Base-by-base conservation (phyloP, 306 rosid genomes). In the Sindora glabra region DNA sequence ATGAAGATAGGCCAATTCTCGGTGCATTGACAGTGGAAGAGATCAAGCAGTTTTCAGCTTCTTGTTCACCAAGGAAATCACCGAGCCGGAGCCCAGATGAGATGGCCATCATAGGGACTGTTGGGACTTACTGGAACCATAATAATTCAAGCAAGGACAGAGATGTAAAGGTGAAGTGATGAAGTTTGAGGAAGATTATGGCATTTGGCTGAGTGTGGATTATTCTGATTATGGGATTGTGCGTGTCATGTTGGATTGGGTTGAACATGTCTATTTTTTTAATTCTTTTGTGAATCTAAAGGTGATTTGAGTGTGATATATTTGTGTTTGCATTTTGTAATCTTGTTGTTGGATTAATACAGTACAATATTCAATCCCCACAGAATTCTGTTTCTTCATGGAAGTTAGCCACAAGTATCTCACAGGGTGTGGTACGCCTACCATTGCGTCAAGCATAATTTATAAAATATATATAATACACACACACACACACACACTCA, bases 21-120 rank as follows among this genome's bases (percentile, higher is more conserved):
- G 95, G 96, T 6, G 96, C 96, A 49, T 68, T 91, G 19, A 91
- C 92, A 1, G 45, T 87, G 27, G 96, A 91, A 56, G 96, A 91
- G 77, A 47, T 91, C 54, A 83, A 80, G 46, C 86, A 87, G 53
- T 83, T 83, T 54, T 79, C 95, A 9, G 75, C 86, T 58, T 54
- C 91, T 59, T 74, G 81, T 32, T 81, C 96, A 2, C 89, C 95
- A 8, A 78, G 80, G 78, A 85, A 77, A 74, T 87, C 91, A 0
- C 97, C 94, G 0, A 63, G 79, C 68, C 27, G 67, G 67, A 83
- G 89, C 69, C 89, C 87, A 0, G 81, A 87, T 48, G 95, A 87
- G 66, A 85, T 79, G 77, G 79, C 97, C 18, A 85, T 91, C 45
- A 81, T 87, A 26, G 96, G 96, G 48, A 77, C 86, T 19, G 95